These are phyloP conservation scores for Pestalotiopsis sp. DNA, from an alignment of 2,329 filamentous ascomycete genomes.

Conservation along the genomic window DNA sequence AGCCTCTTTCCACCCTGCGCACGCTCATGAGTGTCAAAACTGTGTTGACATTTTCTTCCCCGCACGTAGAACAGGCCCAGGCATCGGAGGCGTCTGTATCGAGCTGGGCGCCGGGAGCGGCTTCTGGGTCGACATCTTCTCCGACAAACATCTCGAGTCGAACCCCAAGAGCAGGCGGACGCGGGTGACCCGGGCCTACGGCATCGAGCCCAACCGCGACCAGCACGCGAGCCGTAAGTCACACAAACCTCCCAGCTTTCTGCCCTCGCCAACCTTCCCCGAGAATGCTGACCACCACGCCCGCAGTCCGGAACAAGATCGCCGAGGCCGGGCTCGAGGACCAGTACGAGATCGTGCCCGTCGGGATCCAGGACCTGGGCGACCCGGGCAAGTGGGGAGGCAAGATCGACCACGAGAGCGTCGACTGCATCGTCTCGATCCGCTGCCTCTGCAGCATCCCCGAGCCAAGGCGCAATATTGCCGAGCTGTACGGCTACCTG, in stretches of 20 bases:
- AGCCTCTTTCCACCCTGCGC: too few species aligned
- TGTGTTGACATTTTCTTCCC: too few species aligned
- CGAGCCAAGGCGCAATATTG: slow-evolving; percentile 56
- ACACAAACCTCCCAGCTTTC: not conserved
- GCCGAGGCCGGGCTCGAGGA: slow-evolving; percentile 53
- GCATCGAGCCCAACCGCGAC: slow-evolving; percentile 63
- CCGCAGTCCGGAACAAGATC: slow-evolving; percentile 44
- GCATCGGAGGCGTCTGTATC: slow-evolving; percentile 53
- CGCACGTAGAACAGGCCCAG: slow-evolving; percentile 27
- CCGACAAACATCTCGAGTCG: not conserved
- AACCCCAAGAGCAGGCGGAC: slow-evolving; percentile 5
- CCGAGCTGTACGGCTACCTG: slow-evolving; percentile 56
- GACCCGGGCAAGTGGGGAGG: slow-evolving; percentile 42
- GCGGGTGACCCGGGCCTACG: slow-evolving; percentile 53
- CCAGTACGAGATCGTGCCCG: slow-evolving; percentile 62
- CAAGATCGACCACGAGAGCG: slow-evolving; percentile 49
- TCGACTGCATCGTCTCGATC: slow-evolving; percentile 62
- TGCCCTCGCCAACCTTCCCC: not conserved
- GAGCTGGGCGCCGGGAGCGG: slow-evolving; percentile 66
- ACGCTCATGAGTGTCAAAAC: too few species aligned
- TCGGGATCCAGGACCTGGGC: slow-evolving; percentile 61
- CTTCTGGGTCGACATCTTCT: slow-evolving; percentile 60
- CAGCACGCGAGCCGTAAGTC: slow-evolving; percentile 44
- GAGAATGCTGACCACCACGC: too few species aligned
- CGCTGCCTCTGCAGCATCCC: slow-evolving; percentile 67